Evolutionary conservation across 805 yeast genomes (phyloP), one percentile per base, ranked within the genome.

Genomic region (Saccharomycopsis sp.): DNA sequence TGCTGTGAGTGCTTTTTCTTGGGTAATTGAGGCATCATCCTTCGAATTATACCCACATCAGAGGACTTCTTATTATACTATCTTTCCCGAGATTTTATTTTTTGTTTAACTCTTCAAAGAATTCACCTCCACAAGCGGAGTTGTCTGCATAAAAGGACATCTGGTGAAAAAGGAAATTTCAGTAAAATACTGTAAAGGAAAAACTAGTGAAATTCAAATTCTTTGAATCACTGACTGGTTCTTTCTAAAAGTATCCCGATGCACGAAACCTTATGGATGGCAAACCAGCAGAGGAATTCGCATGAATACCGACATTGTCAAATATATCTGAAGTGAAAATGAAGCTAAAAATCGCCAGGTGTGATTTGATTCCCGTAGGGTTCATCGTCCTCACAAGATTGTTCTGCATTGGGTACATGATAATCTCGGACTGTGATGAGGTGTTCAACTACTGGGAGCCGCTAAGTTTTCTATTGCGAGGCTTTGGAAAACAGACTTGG

Each of bases 401-500:
- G 18, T 34, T 47, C 12, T 54, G 52, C 59, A 79, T 84, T 2
- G 64, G 80, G 59, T 73, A 73, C 64, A 82, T 89, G 68, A 83
- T 90, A 41, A 85, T 92, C 24, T 82, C 94, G 1, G 98, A 91
- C 65, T 91, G 97, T 68, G 97, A 92, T 70, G 98, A 92, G 70
- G 84, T 80, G 0, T 92, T 81, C 78, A 92, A 92, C 68, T 92
- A 89, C 71, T 91, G 97, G 92, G 98, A 92, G 63, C 97, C 98
- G 0, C 73, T 92, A 58, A 91, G 92, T 68, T 76, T 86, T 54
- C 64, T 91, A 40, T 70, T 85, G 0, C 79, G 96, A 63, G 87
- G 86, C 1, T 89, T 90, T 69, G 98, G 97, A 1, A 87, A 91
- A 64, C 91, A 91, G 70, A 91, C 97, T 0, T 91, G 97, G 97